Conservation (phyloP, 495 filamentous ascomycete species). For the Daldinia vernicosa region DNA sequence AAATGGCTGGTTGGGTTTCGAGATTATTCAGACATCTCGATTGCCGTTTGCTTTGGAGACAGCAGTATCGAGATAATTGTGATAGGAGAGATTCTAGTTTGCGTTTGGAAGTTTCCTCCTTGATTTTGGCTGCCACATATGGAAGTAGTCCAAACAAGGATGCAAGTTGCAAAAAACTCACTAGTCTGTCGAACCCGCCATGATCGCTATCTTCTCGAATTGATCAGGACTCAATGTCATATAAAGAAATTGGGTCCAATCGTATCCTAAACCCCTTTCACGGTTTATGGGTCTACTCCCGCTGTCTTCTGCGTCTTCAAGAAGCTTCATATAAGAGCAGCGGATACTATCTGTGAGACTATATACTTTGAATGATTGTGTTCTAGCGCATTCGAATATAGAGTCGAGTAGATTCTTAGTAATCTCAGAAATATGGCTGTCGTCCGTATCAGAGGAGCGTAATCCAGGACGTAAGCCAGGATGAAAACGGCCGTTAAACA, state of each 20-base stretch:
- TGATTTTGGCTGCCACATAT: not conserved
- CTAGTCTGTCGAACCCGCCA: too few relatives aligned
- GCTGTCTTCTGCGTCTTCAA: not conserved
- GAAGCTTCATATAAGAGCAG: not conserved
- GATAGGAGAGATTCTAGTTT: not conserved
- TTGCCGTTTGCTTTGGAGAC: too few relatives aligned
- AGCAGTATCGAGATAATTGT: not conserved
- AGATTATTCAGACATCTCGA: too few relatives aligned
- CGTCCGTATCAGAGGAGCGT: too few relatives aligned
- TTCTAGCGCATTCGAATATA: not conserved
- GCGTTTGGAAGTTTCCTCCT: not conserved
- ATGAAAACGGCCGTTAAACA: too few relatives aligned
- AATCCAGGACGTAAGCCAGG: too few relatives aligned
- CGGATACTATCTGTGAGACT: not conserved
- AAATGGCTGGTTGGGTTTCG: not conserved
- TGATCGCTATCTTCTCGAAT: not conserved
- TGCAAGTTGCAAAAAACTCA: not conserved
- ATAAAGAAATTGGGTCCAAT: too few relatives aligned
- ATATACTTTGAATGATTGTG: not conserved
- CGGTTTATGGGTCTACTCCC: not conserved
- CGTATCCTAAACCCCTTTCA: too few relatives aligned
- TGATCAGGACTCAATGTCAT: too few relatives aligned
- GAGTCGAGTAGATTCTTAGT: not conserved
- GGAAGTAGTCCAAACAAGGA: not conserved
- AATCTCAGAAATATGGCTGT: too few relatives aligned